Evolutionary conservation across 2,329 filamentous ascomycete genomes (phyloP).

Genomic region (Eurotiales sp.): DNA sequence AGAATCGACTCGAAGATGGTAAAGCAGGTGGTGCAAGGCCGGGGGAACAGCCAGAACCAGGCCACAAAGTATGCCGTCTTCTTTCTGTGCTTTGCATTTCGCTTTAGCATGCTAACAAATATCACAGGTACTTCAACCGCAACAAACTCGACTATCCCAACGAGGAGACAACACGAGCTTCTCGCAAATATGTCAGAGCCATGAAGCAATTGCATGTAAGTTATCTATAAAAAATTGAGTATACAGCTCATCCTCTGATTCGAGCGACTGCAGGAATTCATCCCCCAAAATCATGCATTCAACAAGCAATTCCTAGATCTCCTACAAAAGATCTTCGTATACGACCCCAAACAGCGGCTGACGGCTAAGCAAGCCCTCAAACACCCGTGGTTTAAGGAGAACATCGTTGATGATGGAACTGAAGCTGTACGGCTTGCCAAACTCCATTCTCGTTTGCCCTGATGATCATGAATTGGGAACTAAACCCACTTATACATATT

Average conservation of each 20-base stretch:
- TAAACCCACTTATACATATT: constrained; percentile 7
- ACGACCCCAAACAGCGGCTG: constrained; percentile 62
- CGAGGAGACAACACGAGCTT: constrained; percentile 59
- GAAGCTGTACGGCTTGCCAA: constrained; percentile 56
- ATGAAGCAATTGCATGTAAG: constrained; percentile 62
- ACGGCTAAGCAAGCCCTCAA: constrained; percentile 62
- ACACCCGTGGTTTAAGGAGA: constrained; percentile 64
- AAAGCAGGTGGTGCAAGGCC: constrained; percentile 49
- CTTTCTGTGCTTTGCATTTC: constrained; percentile 21
- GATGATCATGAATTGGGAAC: constrained; percentile 1
- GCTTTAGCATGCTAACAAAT: constrained; percentile 13
- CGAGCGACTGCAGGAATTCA: constrained; percentile 51
- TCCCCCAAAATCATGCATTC: constrained; percentile 57
- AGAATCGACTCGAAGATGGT: constrained; percentile 56
- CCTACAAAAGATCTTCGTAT: constrained; percentile 61
- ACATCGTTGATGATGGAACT: constrained; percentile 62
- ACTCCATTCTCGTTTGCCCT: constrained; percentile 10
- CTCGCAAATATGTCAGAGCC: constrained; percentile 63
- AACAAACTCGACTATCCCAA: constrained; percentile 62
- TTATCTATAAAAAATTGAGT: neutral
- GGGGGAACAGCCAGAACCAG: constrained; percentile 49
- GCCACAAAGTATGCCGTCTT: constrained; percentile 50
- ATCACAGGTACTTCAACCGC: constrained; percentile 51
- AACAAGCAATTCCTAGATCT: constrained; percentile 62
- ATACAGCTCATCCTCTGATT: constrained; percentile 20